Conservation (phyloP, 768 basidiomycete species). For the Termitomyces eurrhizus region DNA sequence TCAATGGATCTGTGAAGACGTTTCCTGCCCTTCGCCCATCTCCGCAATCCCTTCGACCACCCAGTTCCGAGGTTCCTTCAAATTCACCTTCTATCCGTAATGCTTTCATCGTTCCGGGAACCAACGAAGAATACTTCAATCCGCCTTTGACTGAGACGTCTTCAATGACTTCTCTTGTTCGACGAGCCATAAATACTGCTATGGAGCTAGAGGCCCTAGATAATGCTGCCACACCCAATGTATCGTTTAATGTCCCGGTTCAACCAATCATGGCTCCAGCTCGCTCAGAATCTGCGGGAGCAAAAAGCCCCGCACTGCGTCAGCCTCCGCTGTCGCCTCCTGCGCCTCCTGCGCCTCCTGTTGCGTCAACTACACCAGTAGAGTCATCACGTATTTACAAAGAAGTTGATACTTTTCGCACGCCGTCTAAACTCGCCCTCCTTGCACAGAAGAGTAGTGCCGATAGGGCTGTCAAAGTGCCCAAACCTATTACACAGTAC, state of each 20-base stretch:
- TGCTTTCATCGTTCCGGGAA: constrained; percentile 17
- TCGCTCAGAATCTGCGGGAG: constrained; percentile 15
- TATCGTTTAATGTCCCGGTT: constrained; percentile 15
- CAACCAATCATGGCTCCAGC: constrained; percentile 7
- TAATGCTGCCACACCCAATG: constrained; percentile 19
- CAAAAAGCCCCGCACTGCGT: not conserved
- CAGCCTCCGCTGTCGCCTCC: constrained; percentile 16
- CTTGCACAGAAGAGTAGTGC: constrained; percentile 56
- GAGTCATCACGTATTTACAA: constrained; percentile 21
- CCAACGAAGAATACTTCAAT: constrained; percentile 16
- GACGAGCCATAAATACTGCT: constrained; percentile 65
- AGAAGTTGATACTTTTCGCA: constrained; percentile 24
- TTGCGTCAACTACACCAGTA: not conserved
- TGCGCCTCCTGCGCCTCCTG: not conserved
- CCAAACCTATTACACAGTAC: constrained; percentile 58
- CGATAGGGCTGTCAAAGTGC: constrained; percentile 38
- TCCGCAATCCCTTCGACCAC: constrained; percentile 43
- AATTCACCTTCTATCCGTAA: constrained; percentile 21
- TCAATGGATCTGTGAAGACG: constrained; percentile 63
- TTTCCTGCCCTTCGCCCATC: constrained; percentile 72
- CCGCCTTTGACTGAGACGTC: constrained; percentile 27
- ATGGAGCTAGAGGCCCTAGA: constrained; percentile 58
- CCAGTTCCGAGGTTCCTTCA: constrained; percentile 31
- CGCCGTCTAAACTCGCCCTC: constrained; percentile 70
- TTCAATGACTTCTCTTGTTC: constrained; percentile 57